Conservation (phyloP, 305 asterid species). For the Ilex paraguariensis region DNA sequence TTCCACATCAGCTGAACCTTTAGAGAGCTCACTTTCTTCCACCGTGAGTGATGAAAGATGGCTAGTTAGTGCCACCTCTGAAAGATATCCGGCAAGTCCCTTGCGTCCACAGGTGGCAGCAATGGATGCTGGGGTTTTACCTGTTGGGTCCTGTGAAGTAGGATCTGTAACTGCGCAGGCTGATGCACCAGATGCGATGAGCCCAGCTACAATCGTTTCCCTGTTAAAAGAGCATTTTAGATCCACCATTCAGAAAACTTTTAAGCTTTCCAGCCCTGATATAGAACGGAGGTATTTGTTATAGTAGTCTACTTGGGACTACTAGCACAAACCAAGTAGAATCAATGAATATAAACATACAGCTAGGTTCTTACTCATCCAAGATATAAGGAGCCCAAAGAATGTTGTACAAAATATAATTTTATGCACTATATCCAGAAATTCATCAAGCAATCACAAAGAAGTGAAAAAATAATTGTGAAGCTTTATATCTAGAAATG, state of each 20-base stretch:
- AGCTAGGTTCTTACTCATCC: too few relatives aligned
- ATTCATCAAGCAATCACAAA: too few relatives aligned
- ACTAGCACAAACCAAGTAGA: too few relatives aligned
- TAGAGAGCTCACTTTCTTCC: slow-evolving; percentile 70
- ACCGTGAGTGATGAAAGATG: slow-evolving; percentile 85
- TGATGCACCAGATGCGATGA: slow-evolving; percentile 89
- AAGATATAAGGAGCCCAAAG: too few relatives aligned
- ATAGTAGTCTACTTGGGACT: too few relatives aligned
- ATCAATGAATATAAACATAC: too few relatives aligned
- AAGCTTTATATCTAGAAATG: too few relatives aligned
- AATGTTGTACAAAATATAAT: too few relatives aligned
- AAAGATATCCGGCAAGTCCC: slow-evolving; percentile 96
- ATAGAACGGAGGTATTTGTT: too few relatives aligned
- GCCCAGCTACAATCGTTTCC: slow-evolving; percentile 97
- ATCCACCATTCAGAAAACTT: neutral
- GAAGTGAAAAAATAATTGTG: too few relatives aligned
- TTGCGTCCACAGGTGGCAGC: slow-evolving; percentile 70
- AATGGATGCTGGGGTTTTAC: slow-evolving; percentile 80
- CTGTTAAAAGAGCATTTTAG: slow-evolving; percentile 34
- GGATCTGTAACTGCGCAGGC: slow-evolving; percentile 97
- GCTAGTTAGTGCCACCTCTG: slow-evolving; percentile 79
- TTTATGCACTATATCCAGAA: too few relatives aligned
- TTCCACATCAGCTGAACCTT: slow-evolving; percentile 76
- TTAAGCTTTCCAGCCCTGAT: neutral
- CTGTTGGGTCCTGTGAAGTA: slow-evolving; percentile 58